phyloP scores from a whole-genome alignment of 2,329 filamentous ascomycete genomes.

The Colletotrichum salicis region DNA sequence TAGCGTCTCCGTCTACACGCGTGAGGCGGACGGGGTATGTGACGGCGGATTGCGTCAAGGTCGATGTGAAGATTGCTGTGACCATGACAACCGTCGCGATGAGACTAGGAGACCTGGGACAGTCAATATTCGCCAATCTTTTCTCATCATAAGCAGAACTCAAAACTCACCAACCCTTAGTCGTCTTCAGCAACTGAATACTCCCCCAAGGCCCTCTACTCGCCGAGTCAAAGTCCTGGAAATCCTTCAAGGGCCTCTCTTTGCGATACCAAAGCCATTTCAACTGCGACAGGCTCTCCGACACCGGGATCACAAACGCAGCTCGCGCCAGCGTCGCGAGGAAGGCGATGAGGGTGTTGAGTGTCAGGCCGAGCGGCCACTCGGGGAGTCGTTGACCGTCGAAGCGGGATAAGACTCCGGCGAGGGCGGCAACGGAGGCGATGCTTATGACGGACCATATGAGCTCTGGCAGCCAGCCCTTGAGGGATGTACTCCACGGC shows the following conservation, averaged over 20 bases:
- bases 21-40: conserved; percentile 12
- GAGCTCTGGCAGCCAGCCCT: conserved; percentile 6
- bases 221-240: conserved; percentile 39
- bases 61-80: conserved; percentile 20
- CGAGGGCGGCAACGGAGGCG: conserved; percentile 9
- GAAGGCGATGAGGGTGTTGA: conserved; percentile 43
- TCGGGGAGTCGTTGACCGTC: not conserved
- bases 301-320: conserved; percentile 40
- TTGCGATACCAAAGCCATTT: conserved; percentile 41
- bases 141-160: too few species aligned
- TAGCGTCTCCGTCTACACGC: not conserved
- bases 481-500: not conserved
- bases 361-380: conserved; percentile 40
- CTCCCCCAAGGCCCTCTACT: conserved; percentile 37
- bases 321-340: conserved; percentile 40
- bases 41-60: conserved; percentile 20
- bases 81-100: not conserved
- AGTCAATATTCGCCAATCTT: not conserved
- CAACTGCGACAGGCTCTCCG: conserved; percentile 40
- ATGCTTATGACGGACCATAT: not conserved
- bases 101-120: not conserved
- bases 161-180: conserved; percentile 5
- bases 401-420: not conserved
- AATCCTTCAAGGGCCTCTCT: conserved; percentile 36
- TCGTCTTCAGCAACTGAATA: conserved; percentile 12